phyloP scores from a whole-genome alignment of 192 early-diverging fungal species.

The Spizellomyces punctatus region DNA sequence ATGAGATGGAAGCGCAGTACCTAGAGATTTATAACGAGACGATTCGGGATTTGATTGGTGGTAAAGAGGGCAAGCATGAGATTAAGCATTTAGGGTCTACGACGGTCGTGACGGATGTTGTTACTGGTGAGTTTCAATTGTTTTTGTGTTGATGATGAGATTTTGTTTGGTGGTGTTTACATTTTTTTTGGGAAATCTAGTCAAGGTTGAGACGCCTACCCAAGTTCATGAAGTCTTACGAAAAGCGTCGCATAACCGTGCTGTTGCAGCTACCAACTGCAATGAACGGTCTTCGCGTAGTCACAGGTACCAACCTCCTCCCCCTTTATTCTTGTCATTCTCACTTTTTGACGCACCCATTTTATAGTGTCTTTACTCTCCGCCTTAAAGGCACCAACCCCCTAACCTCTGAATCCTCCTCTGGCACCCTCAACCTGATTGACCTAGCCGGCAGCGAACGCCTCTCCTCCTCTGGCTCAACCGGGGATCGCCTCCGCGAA shows the following conservation, averaged over 20 bases:
- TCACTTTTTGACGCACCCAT: too few relatives aligned
- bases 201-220: conserved; percentile 70
- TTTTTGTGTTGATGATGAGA: conserved; percentile 2
- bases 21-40: conserved; percentile 97
- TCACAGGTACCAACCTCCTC: conserved; percentile 63
- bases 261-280: conserved; percentile 88
- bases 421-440: conserved; percentile 86
- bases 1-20: conserved; percentile 84
- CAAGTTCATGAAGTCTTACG: conserved; percentile 73
- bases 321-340: too few relatives aligned
- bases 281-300: conserved; percentile 93
- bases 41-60: conserved; percentile 78
- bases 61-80: conserved; percentile 72
- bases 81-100: conserved; percentile 75
- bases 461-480: conserved; percentile 77
- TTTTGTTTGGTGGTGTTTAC: background rate
- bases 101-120: conserved; percentile 78
- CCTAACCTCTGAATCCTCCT: conserved; percentile 70
- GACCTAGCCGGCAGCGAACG: conserved; percentile 95
- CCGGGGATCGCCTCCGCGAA: conserved; percentile 86
- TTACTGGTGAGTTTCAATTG: conserved; percentile 49
- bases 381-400: conserved; percentile 72
- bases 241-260: conserved; percentile 79
- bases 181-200: conserved; percentile 29
- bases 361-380: conserved; percentile 82